Base-by-base conservation (phyloP, 352 stramenopile genomes). In the Pythium coloratum region DNA sequence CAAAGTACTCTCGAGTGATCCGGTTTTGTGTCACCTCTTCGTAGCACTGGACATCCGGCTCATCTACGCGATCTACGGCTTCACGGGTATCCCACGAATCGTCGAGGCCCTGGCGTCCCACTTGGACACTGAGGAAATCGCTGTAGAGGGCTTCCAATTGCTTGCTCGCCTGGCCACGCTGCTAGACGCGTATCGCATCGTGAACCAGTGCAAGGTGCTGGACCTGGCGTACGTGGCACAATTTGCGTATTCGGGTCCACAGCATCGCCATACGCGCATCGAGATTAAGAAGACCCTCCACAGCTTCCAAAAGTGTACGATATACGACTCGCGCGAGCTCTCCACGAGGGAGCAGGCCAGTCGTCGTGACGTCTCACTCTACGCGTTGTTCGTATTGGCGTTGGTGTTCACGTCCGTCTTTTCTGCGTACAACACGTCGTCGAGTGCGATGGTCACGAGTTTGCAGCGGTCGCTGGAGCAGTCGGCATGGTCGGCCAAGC, bases 61-160 rank as follows among this genome's bases (percentile, higher is more conserved):
- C 46, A 75, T 93, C 57, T 74, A 77, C 46, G 66, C 70, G 6
- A 79, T 86, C 33, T 81, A 78, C 50, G 64, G 72, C 9, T 81
- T 82, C 58, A 77, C 78, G n/a, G 81, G 84, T n/a, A 77, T 93
- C 38, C 67, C 73, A 14, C 67, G 77, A 0, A 73, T 91, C 30
- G 84, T 91, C 18, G 82, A 90, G 60, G 82, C 80, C 0, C 67
- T 93, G n/a, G 81, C 84, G 8, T 73, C 64, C 7, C 84, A 93
- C 67, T 53, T 93, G 18, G 81, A 90, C 62, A 89, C 84, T 0
- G 84, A 91, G 49, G 84, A 93, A 54, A 84, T 93, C 50, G 80
- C 76, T 0, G 78, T 93, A 7, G 84, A 93, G 66, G 82, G 84
- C 1, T 90, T 93, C 44, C 84, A 89, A 49, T 65, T 93, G 12